These are phyloP conservation scores for Nicotiana benthamiana DNA, from an alignment of 257 asterid species.

Conservation along the genomic window DNA sequence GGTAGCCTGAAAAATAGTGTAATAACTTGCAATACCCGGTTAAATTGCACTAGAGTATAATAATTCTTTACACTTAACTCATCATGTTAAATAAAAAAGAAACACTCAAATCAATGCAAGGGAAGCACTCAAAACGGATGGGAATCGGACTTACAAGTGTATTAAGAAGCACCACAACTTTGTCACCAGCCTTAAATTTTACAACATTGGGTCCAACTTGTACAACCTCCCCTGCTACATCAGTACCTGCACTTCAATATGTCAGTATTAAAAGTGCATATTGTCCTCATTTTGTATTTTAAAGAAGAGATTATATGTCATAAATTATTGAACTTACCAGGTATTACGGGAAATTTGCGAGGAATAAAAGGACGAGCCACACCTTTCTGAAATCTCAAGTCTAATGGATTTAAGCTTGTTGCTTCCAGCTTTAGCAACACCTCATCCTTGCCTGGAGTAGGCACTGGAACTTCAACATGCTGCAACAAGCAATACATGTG, in stretches of 20 bases:
- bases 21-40: neutral
- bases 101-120: neutral
- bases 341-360: constrained; percentile 40
- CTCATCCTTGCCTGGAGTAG: constrained; percentile 48
- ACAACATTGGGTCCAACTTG: constrained; percentile 41
- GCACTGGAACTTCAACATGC: constrained; percentile 60
- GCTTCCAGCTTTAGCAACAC: constrained; percentile 64
- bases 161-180: constrained; percentile 39
- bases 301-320: neutral
- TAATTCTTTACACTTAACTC: neutral
- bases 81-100: neutral
- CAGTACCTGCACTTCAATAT: constrained; percentile 35
- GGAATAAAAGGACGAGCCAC: constrained; percentile 37
- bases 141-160: constrained; percentile 24
- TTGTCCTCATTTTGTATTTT: neutral
- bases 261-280: neutral
- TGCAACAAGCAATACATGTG: constrained; percentile 15
- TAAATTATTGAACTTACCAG: constrained; percentile 29
- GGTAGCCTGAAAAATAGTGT: neutral
- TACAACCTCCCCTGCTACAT: constrained; percentile 59
- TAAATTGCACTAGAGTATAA: neutral
- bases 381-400: constrained; percentile 60
- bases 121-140: neutral
- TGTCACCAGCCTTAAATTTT: constrained; percentile 50
- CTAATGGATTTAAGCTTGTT: constrained; percentile 53